These are phyloP conservation scores for Arachis stenosperma DNA, from an alignment of 306 rosid species.

Conservation along the genomic window DNA sequence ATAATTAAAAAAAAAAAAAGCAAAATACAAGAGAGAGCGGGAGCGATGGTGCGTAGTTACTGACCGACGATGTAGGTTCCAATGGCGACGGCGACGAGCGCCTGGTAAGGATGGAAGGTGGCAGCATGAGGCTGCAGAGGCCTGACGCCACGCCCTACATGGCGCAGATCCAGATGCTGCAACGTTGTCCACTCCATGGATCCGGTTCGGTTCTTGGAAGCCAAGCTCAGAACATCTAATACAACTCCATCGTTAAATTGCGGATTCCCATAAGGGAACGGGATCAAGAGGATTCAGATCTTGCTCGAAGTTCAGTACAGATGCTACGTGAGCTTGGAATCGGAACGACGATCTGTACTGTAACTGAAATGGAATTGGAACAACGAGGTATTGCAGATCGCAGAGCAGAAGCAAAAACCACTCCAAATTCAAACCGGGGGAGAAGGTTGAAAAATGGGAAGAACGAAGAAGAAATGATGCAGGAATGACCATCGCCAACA, in stretches of 20 bases:
- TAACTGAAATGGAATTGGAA: slow-evolving; percentile 27
- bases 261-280: slow-evolving; percentile 19
- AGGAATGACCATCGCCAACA: not conserved
- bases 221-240: slow-evolving; percentile 30
- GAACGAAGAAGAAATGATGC: not conserved
- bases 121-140: slow-evolving; percentile 94
- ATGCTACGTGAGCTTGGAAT: slow-evolving; percentile 23
- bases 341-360: not conserved
- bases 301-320: slow-evolving; percentile 19
- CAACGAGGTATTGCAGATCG: slow-evolving; percentile 12
- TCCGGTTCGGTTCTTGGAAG: slow-evolving; percentile 3
- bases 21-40: not conserved
- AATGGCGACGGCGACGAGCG: slow-evolving; percentile 89
- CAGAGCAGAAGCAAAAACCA: slow-evolving; percentile 6
- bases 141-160: slow-evolving; percentile 68
- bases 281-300: slow-evolving; percentile 37
- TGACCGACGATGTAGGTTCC: slow-evolving; percentile 90
- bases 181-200: slow-evolving; percentile 96
- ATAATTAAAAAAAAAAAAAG: not conserved
- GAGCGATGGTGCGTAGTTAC: not conserved
- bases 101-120: slow-evolving; percentile 85
- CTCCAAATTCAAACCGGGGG: not conserved
- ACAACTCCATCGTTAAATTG: slow-evolving; percentile 27
- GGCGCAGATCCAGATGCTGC: slow-evolving; percentile 97
- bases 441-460: too few species aligned